A percentile compares a stretch with the other conserved stretches of the same genome.
Evolutionary conservation across 495 filamentous ascomycete genomes (phyloP).

Genomic region (Penicillium verhagenii): DNA sequence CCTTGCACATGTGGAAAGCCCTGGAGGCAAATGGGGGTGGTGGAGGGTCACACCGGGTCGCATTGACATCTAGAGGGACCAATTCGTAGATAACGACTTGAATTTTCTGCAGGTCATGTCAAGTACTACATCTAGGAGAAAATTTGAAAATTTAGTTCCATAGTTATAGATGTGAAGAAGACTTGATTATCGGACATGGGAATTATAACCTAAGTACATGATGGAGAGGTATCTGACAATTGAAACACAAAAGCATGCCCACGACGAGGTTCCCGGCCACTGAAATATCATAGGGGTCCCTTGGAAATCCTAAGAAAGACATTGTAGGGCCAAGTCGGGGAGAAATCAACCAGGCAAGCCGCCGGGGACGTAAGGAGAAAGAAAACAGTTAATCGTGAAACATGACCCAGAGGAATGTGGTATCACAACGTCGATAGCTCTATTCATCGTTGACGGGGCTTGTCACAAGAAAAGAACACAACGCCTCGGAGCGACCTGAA

Average conservation of each 20-base stretch:
- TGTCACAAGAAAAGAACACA: slow-evolving; percentile 17
- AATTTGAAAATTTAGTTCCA: too few species aligned
- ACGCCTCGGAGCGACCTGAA: slow-evolving; percentile 3
- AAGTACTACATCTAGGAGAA: not conserved
- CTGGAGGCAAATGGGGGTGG: not conserved
- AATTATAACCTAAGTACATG: slow-evolving; percentile 36
- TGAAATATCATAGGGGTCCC: slow-evolving; percentile 8
- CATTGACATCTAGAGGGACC: slow-evolving; percentile 12
- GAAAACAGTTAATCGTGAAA: slow-evolving; percentile 28
- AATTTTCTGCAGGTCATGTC: not conserved
- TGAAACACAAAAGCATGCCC: slow-evolving; percentile 13
- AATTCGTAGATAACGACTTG: not conserved
- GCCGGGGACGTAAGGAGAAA: slow-evolving; percentile 5
- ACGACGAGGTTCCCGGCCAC: slow-evolving; percentile 1
- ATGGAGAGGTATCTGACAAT: slow-evolving; percentile 43
- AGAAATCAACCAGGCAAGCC: slow-evolving; percentile 10
- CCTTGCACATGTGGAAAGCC: too few species aligned
- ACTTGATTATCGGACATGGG: slow-evolving; percentile 20
- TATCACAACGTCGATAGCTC: slow-evolving; percentile 30
- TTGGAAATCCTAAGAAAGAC: not conserved
- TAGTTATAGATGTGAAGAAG: not conserved
- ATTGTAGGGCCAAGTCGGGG: slow-evolving; percentile 4
- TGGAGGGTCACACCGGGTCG: slow-evolving; percentile 14
- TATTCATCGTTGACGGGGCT: slow-evolving; percentile 16
- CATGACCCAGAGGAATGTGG: slow-evolving; percentile 30